Evolutionary conservation across 441 rosid species (phyloP).

Genomic region (Macaranga tanarius): DNA sequence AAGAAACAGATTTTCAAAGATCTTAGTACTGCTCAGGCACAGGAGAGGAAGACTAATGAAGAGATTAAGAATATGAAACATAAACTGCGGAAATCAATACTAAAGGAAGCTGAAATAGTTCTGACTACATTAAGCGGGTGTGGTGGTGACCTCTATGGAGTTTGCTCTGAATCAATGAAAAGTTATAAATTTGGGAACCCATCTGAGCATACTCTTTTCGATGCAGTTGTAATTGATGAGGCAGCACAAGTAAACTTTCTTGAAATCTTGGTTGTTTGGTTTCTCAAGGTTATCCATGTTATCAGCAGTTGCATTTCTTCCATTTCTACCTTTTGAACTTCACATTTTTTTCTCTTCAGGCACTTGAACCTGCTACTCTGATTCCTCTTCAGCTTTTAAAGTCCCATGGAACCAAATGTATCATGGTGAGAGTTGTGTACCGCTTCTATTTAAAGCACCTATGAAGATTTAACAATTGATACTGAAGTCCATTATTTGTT

Average conservation of each 20-base stretch:
- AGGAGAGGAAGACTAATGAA: conserved; percentile 71
- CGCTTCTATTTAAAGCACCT: background rate
- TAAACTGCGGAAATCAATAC: conserved; percentile 75
- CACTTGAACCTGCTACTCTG: conserved; percentile 97
- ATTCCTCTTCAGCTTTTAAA: conserved; percentile 96
- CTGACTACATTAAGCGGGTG: conserved; percentile 95
- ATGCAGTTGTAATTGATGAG: conserved; percentile 96
- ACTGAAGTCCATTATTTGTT: conserved; percentile 25
- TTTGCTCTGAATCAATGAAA: conserved; percentile 84
- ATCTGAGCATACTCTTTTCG: conserved; percentile 83
- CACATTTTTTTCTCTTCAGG: conserved; percentile 50
- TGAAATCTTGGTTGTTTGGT: conserved; percentile 23
- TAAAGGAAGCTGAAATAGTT: conserved; percentile 95
- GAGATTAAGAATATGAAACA: conserved; percentile 67
- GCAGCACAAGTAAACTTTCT: conserved; percentile 81
- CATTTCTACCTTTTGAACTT: conserved; percentile 23
- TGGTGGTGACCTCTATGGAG: conserved; percentile 97
- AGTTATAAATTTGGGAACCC: conserved; percentile 68
- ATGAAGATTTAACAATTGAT: conserved; percentile 11
- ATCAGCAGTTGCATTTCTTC: conserved; percentile 15
- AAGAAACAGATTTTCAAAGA: conserved; percentile 88
- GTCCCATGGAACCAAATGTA: conserved; percentile 81
- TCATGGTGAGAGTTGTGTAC: conserved; percentile 64
- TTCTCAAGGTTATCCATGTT: conserved; percentile 19
- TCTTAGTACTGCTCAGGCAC: conserved; percentile 81